Conservation (phyloP, 768 basidiomycete species). For the Pisolithus marmoratus region DNA sequence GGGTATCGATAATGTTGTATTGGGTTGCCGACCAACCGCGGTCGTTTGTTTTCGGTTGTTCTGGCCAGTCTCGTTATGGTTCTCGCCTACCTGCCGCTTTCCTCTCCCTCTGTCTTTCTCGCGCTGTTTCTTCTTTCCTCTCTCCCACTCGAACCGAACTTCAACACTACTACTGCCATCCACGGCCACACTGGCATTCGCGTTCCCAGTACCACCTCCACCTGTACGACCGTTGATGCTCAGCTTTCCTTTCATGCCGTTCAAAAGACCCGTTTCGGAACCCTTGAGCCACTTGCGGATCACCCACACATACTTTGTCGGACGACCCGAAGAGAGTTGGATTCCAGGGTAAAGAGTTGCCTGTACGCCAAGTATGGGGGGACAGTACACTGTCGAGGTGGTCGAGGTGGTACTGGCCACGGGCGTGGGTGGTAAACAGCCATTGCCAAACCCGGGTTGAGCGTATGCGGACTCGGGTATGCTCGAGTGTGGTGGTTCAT, state of each 20-base stretch:
- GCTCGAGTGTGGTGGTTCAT: too few relatives aligned
- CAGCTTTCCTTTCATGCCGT: slow-evolving; percentile 40
- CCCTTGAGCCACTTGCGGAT: slow-evolving; percentile 73
- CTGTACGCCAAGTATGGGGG: slow-evolving; percentile 63
- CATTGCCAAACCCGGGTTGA: slow-evolving; percentile 7
- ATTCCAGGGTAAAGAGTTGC: slow-evolving; percentile 52
- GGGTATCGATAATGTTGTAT: slow-evolving; percentile 8
- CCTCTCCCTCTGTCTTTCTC: slow-evolving; percentile 16
- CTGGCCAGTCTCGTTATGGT: slow-evolving; percentile 1
- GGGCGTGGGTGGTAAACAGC: slow-evolving; percentile 7
- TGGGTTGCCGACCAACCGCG: slow-evolving; percentile 5
- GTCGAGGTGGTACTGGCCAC: background rate
- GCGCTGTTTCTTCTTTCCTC: slow-evolving; percentile 26
- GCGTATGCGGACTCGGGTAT: too few relatives aligned
- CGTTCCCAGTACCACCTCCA: background rate
- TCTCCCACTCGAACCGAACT: slow-evolving; percentile 76
- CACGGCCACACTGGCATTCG: slow-evolving; percentile 6
- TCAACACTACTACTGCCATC: slow-evolving; percentile 42
- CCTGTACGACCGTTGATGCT: slow-evolving; percentile 21
- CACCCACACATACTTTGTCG: slow-evolving; percentile 66
- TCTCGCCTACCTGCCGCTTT: slow-evolving; percentile 6
- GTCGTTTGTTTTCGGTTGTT: slow-evolving; percentile 9
- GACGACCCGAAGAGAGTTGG: slow-evolving; percentile 32
- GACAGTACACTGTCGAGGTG: slow-evolving; percentile 21
- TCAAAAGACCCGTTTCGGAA: slow-evolving; percentile 37